Evolutionary conservation across 331 rosid genomes (phyloP).

Genomic region (Quercus tomentella): DNA sequence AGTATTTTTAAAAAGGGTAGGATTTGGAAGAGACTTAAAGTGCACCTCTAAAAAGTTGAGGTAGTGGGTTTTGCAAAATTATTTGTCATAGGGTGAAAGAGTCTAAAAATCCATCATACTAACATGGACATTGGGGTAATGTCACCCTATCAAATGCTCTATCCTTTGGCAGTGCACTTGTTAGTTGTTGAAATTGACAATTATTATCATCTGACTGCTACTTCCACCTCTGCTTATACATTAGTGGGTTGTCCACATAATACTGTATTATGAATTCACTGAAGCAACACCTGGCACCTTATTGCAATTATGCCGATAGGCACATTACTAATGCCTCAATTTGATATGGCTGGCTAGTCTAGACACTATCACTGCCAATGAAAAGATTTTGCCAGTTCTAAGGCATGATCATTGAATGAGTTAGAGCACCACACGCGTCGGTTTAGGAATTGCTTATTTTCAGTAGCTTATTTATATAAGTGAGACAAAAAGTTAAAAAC

Average conservation of each 20-base stretch:
- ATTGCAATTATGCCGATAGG: not conserved
- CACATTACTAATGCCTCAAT: not conserved
- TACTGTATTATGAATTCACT: not conserved
- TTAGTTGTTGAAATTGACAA: conserved; percentile 26
- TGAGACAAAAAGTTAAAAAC: too few species aligned
- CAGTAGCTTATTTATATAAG: too few species aligned
- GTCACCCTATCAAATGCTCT: not conserved
- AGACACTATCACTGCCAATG: not conserved
- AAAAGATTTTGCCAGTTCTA: not conserved
- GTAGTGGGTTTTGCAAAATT: not conserved
- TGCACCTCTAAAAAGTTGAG: not conserved
- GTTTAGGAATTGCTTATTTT: rapidly evolving
- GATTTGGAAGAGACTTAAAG: not conserved
- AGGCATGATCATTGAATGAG: not conserved
- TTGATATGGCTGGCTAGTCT: not conserved
- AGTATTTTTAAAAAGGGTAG: not conserved
- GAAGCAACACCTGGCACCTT: not conserved
- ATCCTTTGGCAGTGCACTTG: conserved; percentile 17
- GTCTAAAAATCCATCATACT: not conserved
- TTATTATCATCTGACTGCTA: not conserved
- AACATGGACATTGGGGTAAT: not conserved
- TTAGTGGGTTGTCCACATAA: conserved; percentile 35
- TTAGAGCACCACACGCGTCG: rapidly evolving
- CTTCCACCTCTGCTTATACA: conserved; percentile 15
- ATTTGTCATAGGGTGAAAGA: too few species aligned